Evolutionary conservation across 805 yeast genomes (phyloP).

Genomic region (Dipodascopsis uninucleata): DNA sequence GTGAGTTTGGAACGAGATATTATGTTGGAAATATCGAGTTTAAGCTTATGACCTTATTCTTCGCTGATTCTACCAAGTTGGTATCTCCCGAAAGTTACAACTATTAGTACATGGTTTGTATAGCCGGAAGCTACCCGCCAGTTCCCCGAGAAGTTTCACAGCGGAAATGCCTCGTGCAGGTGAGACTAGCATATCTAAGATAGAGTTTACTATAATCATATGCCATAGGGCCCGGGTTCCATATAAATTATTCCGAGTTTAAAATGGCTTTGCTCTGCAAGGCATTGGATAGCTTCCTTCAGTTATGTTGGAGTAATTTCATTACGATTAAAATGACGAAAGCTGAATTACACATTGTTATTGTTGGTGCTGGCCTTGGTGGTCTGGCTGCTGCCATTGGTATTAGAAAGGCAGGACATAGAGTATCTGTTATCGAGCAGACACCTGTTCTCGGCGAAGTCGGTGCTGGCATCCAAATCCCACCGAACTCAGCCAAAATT

Average conservation of each 20-base stretch:
- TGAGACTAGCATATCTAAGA: no score
- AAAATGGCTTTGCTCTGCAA: background rate
- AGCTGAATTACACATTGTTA: conserved; percentile 19
- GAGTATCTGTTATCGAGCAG: conserved; percentile 33
- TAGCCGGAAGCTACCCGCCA: no score
- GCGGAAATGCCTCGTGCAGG: no score
- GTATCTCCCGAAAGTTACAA: no score
- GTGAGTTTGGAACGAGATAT: no score
- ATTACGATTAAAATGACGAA: conserved; percentile 4
- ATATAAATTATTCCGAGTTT: background rate
- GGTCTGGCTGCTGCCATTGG: conserved; percentile 37
- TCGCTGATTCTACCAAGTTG: no score
- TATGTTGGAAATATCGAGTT: no score
- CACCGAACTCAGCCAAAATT: conserved; percentile 35
- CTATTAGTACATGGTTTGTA: no score
- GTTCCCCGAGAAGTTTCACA: no score
- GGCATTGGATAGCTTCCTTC: background rate
- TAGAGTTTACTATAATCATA: no score
- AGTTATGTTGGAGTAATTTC: background rate
- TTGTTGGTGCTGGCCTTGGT: conserved; percentile 38
- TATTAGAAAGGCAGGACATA: conserved; percentile 32
- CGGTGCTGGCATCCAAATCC: conserved; percentile 39
- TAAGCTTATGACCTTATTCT: no score
- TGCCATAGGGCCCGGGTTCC: background rate
- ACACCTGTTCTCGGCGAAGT: conserved; percentile 36